Evolutionary conservation across 257 asterid genomes (phyloP).

Genomic region (Solanum clarkiae): DNA sequence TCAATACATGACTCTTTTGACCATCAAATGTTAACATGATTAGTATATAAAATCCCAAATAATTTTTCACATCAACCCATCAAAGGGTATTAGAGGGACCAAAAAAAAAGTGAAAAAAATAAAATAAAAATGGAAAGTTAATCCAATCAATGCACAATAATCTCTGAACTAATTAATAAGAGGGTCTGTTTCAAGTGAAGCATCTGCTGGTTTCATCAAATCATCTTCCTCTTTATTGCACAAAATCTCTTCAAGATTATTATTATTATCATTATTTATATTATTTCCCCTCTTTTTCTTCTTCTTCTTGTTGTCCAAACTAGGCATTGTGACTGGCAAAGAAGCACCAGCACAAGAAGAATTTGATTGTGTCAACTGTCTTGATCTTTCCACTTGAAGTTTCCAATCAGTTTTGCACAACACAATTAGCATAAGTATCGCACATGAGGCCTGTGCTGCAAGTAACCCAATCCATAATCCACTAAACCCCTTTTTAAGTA

Average conservation of each 20-base stretch:
- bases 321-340: slow-evolving; percentile 17
- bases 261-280: neutral
- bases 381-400: slow-evolving; percentile 58
- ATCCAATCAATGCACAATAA: slow-evolving; percentile 18
- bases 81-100: neutral
- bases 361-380: slow-evolving; percentile 26
- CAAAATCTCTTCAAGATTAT: slow-evolving; percentile 33
- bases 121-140: neutral
- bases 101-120: neutral
- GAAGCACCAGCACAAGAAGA: neutral
- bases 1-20: neutral
- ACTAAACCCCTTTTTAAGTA: slow-evolving; percentile 54
- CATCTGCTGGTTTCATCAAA: slow-evolving; percentile 13
- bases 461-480: slow-evolving; percentile 89
- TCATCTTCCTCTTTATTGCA: slow-evolving; percentile 31
- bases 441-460: slow-evolving; percentile 91
- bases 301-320: neutral
- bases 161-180: slow-evolving; percentile 15
- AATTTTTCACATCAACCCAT: slow-evolving; percentile 20
- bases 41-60: slow-evolving; percentile 7
- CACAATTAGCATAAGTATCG: slow-evolving; percentile 50
- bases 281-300: neutral
- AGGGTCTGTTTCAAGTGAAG: slow-evolving; percentile 52
- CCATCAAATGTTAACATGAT: neutral
- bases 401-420: slow-evolving; percentile 61